phyloP scores from a whole-genome alignment of 2,329 filamentous ascomycete species.

The Dothistroma pini region DNA sequence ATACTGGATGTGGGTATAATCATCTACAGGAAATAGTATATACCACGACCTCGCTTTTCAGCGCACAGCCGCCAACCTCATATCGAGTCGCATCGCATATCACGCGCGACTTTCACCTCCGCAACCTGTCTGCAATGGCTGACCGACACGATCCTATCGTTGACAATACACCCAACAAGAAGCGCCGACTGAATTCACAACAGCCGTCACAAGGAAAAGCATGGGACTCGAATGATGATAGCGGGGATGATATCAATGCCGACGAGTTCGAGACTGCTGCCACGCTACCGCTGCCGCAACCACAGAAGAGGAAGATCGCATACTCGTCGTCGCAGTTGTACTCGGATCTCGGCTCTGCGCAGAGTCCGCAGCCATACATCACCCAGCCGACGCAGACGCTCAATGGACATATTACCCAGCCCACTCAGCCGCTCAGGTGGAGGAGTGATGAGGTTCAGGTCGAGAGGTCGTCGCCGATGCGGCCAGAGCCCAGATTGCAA shows the following conservation, averaged over 20 bases:
- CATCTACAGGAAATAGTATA: neutral
- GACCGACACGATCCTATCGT: conserved; percentile 35
- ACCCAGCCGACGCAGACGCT: conserved; percentile 50
- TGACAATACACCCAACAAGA: conserved; percentile 34
- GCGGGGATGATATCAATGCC: conserved; percentile 49
- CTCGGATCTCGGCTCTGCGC: conserved; percentile 19
- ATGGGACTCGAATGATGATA: conserved; percentile 42
- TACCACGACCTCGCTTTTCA: conserved; percentile 3
- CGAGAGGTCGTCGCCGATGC: conserved; percentile 70
- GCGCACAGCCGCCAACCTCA: conserved; percentile 3
- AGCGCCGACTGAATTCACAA: conserved; percentile 29
- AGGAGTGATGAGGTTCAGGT: conserved; percentile 68
- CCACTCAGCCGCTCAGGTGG: conserved; percentile 38
- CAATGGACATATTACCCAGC: conserved; percentile 46
- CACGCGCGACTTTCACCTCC: conserved; percentile 5
- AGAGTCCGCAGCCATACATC: conserved; percentile 22
- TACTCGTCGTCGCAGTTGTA: conserved; percentile 23
- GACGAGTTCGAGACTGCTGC: conserved; percentile 49
- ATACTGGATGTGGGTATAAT: neutral
- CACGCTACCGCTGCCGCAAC: conserved; percentile 30
- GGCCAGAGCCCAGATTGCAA: conserved; percentile 42
- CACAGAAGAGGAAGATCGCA: conserved; percentile 24
- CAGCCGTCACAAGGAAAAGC: conserved; percentile 17
- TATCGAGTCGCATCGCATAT: neutral
- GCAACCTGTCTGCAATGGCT: conserved; percentile 21